phyloP scores from a whole-genome alignment of 139 green algal genomes.

The Tetratostichococcus sp. region DNA sequence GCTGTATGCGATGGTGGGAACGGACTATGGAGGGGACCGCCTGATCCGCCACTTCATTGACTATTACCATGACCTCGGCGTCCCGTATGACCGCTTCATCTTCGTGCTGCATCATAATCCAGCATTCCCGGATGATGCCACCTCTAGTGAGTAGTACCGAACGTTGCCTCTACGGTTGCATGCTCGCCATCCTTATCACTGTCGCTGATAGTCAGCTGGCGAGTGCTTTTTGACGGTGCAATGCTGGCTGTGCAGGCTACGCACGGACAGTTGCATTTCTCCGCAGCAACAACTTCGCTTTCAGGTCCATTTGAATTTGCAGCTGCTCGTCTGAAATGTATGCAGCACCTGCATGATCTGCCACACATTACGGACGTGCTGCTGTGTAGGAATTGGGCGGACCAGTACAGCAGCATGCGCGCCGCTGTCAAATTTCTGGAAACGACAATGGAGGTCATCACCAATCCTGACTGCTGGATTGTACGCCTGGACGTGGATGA shows the following conservation, averaged over 20 bases:
- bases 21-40: constrained; percentile 35
- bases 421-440: constrained; percentile 13
- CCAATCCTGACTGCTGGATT: constrained; percentile 37
- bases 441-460: constrained; percentile 31
- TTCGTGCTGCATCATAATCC: constrained; percentile 45
- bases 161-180: no score
- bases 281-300: constrained; percentile 15
- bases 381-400: constrained; percentile 34
- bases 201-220: no score
- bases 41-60: constrained; percentile 49
- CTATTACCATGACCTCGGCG: constrained; percentile 36
- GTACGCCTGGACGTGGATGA: constrained; percentile 42
- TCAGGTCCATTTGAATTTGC: no score
- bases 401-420: constrained; percentile 27
- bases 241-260: constrained; percentile 7
- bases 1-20: constrained; percentile 42
- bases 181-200: no score
- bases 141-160: background rate
- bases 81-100: constrained; percentile 35
- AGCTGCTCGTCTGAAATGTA: no score
- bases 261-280: constrained; percentile 21
- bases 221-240: no score
- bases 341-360: background rate
- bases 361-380: background rate
- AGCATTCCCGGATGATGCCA: background rate